Conservation (phyloP, 2,329 filamentous ascomycete genomes). For the Mycosphaerella arachidis region DNA sequence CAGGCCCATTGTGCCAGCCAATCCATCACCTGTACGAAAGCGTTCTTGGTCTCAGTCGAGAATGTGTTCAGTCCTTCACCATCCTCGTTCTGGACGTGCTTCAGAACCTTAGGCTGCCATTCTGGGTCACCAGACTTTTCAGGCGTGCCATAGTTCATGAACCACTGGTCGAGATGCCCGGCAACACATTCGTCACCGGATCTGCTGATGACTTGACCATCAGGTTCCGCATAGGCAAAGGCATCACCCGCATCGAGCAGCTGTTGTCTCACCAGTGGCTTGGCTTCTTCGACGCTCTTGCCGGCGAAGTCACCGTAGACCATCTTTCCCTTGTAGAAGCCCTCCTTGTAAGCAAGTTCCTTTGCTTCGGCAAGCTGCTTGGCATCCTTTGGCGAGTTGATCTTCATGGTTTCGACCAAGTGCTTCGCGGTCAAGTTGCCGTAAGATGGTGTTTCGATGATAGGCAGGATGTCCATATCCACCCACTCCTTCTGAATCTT, state of each 20-base stretch:
- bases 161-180: conserved; percentile 94
- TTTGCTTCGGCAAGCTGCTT: conserved; percentile 91
- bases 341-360: conserved; percentile 93
- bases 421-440: conserved; percentile 78
- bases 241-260: conserved; percentile 73
- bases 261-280: conserved; percentile 75
- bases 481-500: conserved; percentile 96
- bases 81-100: conserved; percentile 64
- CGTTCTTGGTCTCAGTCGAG: conserved; percentile 52
- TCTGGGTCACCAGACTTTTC: conserved; percentile 63
- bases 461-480: conserved; percentile 79
- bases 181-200: conserved; percentile 92
- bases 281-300: conserved; percentile 78
- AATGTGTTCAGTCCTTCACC: conserved; percentile 73
- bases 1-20: conserved; percentile 98
- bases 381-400: conserved; percentile 90
- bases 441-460: conserved; percentile 84
- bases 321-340: conserved; percentile 93
- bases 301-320: conserved; percentile 83
- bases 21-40: conserved; percentile 76
- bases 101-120: conserved; percentile 73
- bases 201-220: conserved; percentile 80
- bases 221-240: conserved; percentile 90
- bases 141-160: conserved; percentile 77
- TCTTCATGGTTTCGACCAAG: conserved; percentile 89